Evolutionary conservation across 176 grass and related monocot species (phyloP).

Genomic region (Ensete ventricosum): DNA sequence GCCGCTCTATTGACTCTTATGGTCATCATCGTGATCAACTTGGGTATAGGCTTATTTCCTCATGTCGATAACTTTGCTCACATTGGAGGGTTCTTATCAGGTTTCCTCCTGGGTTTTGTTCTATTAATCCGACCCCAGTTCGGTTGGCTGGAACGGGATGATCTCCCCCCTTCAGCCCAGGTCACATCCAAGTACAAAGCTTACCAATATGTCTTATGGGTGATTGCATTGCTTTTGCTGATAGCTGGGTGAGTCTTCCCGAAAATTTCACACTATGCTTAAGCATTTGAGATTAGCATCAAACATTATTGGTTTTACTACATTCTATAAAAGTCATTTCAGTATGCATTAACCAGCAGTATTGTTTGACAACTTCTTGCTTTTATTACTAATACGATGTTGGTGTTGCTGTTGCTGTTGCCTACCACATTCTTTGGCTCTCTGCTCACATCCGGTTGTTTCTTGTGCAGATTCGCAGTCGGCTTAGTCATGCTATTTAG

Average conservation of each 20-base stretch:
- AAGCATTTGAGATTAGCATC: not conserved
- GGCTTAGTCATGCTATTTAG: slow-evolving; percentile 83
- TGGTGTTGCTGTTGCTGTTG: no score
- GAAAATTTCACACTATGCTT: not conserved
- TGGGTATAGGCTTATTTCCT: slow-evolving; percentile 70
- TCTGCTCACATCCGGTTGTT: not conserved
- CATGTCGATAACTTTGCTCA: slow-evolving; percentile 69
- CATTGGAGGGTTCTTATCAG: slow-evolving; percentile 57
- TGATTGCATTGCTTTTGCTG: slow-evolving; percentile 50
- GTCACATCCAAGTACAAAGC: slow-evolving; percentile 71
- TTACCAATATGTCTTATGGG: slow-evolving; percentile 84
- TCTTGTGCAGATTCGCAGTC: slow-evolving; percentile 43
- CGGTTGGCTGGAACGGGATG: slow-evolving; percentile 72
- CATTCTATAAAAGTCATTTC: not conserved
- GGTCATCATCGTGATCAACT: slow-evolving; percentile 66
- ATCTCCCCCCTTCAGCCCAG: slow-evolving; percentile 65
- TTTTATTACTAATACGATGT: no score
- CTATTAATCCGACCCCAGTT: slow-evolving; percentile 74
- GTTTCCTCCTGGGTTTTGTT: slow-evolving; percentile 84
- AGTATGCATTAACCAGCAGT: no score
- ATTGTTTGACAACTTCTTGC: no score
- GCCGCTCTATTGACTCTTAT: slow-evolving; percentile 68
- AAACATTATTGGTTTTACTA: not conserved
- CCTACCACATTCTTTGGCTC: not conserved
- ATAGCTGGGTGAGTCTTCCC: slow-evolving; percentile 49